Evolutionary conservation across 2,329 filamentous ascomycete species (phyloP).

Genomic region (Neonectria faginata): DNA sequence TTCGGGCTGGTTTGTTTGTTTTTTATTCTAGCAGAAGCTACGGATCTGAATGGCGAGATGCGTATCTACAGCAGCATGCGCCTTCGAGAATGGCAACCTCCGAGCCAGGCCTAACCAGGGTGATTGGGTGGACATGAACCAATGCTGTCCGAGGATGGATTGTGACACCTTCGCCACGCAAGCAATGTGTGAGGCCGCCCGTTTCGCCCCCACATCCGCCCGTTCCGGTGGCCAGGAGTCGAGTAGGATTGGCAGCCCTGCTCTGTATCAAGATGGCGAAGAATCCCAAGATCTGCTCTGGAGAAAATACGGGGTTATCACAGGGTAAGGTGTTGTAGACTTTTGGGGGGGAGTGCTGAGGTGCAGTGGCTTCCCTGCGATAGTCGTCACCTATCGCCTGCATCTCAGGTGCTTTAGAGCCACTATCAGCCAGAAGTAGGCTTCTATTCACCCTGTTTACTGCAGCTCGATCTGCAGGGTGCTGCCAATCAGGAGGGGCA

Average conservation of each 20-base stretch:
- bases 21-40: conserved; percentile 27
- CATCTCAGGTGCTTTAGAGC: neutral
- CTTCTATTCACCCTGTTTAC: neutral
- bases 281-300: conserved; percentile 14
- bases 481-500: neutral
- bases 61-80: conserved; percentile 8
- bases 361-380: neutral
- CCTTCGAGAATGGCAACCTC: conserved; percentile 3
- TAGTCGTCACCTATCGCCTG: neutral
- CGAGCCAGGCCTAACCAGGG: conserved; percentile 1
- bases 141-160: conserved; percentile 17
- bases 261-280: neutral
- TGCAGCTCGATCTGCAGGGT: conserved; percentile 5
- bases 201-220: conserved; percentile 31
- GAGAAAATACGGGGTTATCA: neutral
- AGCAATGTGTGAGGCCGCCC: conserved; percentile 40
- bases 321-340: neutral
- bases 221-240: conserved; percentile 22
- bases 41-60: conserved; percentile 15
- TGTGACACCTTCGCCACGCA: conserved; percentile 39
- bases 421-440: neutral
- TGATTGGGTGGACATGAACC: conserved; percentile 20
- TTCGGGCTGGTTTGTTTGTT: conserved; percentile 35
- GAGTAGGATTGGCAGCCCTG: neutral
- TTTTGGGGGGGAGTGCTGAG: neutral